phyloP scores from a whole-genome alignment of 495 filamentous ascomycete species.

The Penicillium diatomitis region DNA sequence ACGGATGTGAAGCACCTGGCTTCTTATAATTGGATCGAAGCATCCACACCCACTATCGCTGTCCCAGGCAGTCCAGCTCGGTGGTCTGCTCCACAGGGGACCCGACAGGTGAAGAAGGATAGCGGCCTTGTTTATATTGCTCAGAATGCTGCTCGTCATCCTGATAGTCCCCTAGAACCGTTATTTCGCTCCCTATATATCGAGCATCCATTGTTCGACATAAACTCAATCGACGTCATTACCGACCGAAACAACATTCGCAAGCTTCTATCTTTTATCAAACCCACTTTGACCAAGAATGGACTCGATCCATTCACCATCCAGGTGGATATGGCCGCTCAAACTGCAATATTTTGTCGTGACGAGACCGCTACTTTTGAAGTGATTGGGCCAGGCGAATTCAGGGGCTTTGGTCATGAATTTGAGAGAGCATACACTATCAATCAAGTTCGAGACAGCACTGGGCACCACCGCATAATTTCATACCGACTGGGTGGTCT shows the following conservation, averaged over 20 bases:
- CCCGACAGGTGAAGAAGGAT: constrained; percentile 6
- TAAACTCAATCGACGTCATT: constrained; percentile 34
- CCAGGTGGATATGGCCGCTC: constrained; percentile 21
- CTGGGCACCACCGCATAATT: constrained; percentile 40
- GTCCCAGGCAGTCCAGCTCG: constrained; percentile 13
- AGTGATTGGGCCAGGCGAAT: constrained; percentile 22
- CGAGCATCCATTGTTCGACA: constrained; percentile 33
- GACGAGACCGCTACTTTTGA: constrained; percentile 19
- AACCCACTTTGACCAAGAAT: constrained; percentile 11
- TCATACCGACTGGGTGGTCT: constrained; percentile 28
- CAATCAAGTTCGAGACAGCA: constrained; percentile 24
- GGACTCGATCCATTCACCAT: constrained; percentile 30
- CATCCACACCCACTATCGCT: constrained; percentile 17
- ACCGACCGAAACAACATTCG: constrained; percentile 46
- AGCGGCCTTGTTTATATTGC: constrained; percentile 12
- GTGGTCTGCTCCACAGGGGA: constrained; percentile 4
- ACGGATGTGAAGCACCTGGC: constrained; percentile 32
- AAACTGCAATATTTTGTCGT: constrained; percentile 29
- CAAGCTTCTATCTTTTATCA: constrained; percentile 39
- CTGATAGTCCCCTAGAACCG: constrained; percentile 37
- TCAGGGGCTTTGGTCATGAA: constrained; percentile 36
- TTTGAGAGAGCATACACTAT: constrained; percentile 43
- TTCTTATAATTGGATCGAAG: constrained; percentile 44
- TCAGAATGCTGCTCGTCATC: constrained; percentile 15
- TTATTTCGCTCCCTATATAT: constrained; percentile 40